A percentile compares a stretch with the other conserved stretches of the same genome.
Conservation (phyloP, 768 basidiomycete species). For the Mycena crocata region DNA sequence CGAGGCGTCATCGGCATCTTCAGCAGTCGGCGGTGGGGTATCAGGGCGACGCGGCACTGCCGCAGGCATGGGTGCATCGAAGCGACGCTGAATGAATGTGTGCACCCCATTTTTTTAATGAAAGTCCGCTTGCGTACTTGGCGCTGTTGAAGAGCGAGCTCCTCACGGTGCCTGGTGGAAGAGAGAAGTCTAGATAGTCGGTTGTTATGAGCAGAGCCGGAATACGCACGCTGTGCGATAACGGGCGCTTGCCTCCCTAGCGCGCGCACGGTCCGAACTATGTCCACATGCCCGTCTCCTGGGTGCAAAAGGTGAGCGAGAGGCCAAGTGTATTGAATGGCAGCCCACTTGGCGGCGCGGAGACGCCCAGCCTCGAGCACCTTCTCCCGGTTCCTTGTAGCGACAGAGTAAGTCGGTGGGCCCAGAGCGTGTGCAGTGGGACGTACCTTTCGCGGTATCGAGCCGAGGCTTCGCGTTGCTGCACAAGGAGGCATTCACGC, state of each 20-base stretch:
- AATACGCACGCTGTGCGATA: slow-evolving; percentile 4
- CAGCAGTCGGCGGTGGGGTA: too few relatives aligned
- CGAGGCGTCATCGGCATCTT: too few relatives aligned
- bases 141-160: slow-evolving; percentile 1
- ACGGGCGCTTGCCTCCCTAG: neutral
- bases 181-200: neutral
- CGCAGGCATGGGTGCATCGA: slow-evolving; percentile 17
- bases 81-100: slow-evolving; percentile 12
- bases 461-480: neutral
- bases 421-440: neutral
- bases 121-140: slow-evolving; percentile 5
- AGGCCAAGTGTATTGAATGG: neutral
- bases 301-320: neutral
- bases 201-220: too few relatives aligned
- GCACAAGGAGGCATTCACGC: neutral
- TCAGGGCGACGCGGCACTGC: too few relatives aligned
- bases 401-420: too few relatives aligned
- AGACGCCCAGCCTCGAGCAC: neutral
- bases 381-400: neutral
- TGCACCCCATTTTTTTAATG: neutral
- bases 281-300: neutral
- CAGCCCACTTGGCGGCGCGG: neutral
- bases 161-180: neutral
- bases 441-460: slow-evolving; percentile 3
- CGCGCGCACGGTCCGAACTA: neutral